These are phyloP conservation scores for Starmerella bombi DNA, from an alignment of 805 yeast genomes.

Conservation along the genomic window DNA sequence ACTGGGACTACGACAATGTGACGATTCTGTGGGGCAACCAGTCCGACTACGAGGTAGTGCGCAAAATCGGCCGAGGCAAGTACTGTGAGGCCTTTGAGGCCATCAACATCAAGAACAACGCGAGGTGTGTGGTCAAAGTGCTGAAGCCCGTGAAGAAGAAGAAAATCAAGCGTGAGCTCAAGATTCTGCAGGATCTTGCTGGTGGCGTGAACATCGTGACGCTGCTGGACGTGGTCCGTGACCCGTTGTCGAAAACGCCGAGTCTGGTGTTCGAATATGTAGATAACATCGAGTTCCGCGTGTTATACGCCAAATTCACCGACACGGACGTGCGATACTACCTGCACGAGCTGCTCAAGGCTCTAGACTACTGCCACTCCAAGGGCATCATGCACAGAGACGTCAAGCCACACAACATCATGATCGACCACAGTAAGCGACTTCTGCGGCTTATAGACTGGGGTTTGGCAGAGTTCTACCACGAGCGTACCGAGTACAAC, in stretches of 20 bases:
- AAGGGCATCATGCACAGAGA: constrained; percentile 94
- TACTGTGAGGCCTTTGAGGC: constrained; percentile 91
- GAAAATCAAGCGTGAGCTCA: constrained; percentile 82
- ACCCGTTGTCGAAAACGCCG: constrained; percentile 64
- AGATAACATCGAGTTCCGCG: constrained; percentile 73
- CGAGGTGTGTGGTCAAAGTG: constrained; percentile 73
- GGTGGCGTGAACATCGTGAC: constrained; percentile 73
- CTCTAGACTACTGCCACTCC: constrained; percentile 78
- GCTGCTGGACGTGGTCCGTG: constrained; percentile 74
- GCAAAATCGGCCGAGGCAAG: constrained; percentile 82
- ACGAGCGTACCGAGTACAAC: constrained; percentile 76
- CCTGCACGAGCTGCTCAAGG: constrained; percentile 67
- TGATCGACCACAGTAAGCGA: constrained; percentile 62
- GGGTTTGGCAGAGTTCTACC: constrained; percentile 92
- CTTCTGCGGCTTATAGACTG: constrained; percentile 74
- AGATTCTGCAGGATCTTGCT: constrained; percentile 69
- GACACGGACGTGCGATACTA: constrained; percentile 67
- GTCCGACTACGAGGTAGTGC: constrained; percentile 69
- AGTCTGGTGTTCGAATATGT: constrained; percentile 77
- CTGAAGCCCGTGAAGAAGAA: constrained; percentile 86
- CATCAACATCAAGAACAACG: constrained; percentile 42
- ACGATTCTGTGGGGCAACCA: constrained; percentile 75
- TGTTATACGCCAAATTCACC: constrained; percentile 67
- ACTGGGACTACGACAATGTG: constrained; percentile 71
- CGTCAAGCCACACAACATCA: constrained; percentile 85